Evolutionary conservation across 495 filamentous ascomycete species (phyloP), one percentile per base, ranked within the genome.

Genomic region (Aspergillus asperescens): DNA sequence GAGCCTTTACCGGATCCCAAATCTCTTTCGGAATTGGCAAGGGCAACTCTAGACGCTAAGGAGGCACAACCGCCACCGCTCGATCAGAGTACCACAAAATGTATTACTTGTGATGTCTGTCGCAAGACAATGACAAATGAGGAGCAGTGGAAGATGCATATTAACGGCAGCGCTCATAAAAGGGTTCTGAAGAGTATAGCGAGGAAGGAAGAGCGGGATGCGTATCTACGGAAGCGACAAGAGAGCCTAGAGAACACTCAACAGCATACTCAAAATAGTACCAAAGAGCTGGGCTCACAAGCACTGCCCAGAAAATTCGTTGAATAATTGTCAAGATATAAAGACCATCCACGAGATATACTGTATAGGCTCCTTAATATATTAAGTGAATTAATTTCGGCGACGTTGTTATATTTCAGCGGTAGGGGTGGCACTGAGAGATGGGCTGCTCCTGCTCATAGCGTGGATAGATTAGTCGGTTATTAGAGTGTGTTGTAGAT

Each of bases 101-200:
- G 63, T 43, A 65, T 71, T 62, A 68, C 65, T 7, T 99, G 93
- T 57, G 83, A 92, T 7, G 18, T 82, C 6, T 99, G 93, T 62
- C 57, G 75, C 9, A 84, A 84, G 50, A 85, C 82, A 4, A 72
- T 86, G 41, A 72, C 82, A 29, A 84, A 80, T 1, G 80, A 89
- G 59, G 77, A 84, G 38, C 78, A 89, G 52, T 97, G 91, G 90
- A 64, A 79, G 25, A 69, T 71, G 34, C 93, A 98, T 67, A 60
- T 90, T 5, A 81, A 79, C 50, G 83, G 90, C 51, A 76, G 77
- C 43, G 71, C 67, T 25, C 89, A 95, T 58, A 75, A 67, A 57
- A 66, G 69, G 49, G 67, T 63, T 3, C 32, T 78, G 10, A 75
- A 65, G 42, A 59, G 62, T 39, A 59, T 58, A 2, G 63, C 60